These are phyloP conservation scores for Diaporthe helianthi DNA, from an alignment of 2,329 filamentous ascomycete species.

Conservation along the genomic window DNA sequence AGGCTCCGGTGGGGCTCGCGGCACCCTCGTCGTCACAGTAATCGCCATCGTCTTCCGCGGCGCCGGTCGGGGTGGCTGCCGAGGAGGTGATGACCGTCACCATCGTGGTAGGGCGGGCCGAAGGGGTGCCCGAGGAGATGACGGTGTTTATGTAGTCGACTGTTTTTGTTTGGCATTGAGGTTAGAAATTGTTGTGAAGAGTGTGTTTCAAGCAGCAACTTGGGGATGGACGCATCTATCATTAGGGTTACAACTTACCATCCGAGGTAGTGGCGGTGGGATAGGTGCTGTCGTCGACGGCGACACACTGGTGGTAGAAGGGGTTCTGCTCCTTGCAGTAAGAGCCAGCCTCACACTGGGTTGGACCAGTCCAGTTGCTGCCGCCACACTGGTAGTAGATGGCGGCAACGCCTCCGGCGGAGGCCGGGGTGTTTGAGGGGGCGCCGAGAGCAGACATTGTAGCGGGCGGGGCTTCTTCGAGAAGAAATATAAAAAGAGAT, in stretches of 20 bases:
- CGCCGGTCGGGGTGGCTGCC: background rate
- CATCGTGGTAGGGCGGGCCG: background rate
- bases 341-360: background rate
- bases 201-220: rapidly evolving
- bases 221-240: background rate
- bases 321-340: conserved; percentile 7
- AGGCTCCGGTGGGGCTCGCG: no score
- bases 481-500: background rate
- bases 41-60: background rate
- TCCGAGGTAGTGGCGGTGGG: background rate
- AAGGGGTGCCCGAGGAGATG: background rate
- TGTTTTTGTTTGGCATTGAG: background rate
- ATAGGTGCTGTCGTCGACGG: background rate
- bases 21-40: background rate
- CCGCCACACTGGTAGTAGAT: conserved; percentile 4
- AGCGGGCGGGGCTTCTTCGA: background rate
- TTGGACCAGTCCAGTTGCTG: background rate
- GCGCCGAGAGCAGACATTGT: conserved; percentile 14
- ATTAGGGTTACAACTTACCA: background rate
- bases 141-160: conserved; percentile 13
- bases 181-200: background rate
- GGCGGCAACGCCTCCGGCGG: background rate
- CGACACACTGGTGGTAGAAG: conserved; percentile 1
- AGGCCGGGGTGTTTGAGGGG: conserved; percentile 1
- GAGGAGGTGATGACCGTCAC: conserved; percentile 9